Base-by-base conservation (phyloP, 495 filamentous ascomycete genomes). In the Friedmanniomyces endolithicus region DNA sequence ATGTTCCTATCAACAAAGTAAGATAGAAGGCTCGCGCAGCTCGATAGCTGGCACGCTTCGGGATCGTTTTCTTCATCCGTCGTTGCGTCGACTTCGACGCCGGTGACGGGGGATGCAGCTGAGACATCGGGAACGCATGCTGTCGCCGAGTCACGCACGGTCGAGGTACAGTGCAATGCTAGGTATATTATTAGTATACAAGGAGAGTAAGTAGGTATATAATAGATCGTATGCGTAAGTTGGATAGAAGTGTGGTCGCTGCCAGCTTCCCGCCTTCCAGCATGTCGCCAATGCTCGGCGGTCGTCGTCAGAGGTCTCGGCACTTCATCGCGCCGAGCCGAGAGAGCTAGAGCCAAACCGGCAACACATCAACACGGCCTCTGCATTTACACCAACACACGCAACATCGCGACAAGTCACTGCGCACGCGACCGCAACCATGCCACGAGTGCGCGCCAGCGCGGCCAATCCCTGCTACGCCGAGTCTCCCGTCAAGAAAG, bases 21-120 rank as follows among this genome's bases (percentile, higher is more conserved):
- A 69, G 58, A 39, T 61, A 64, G 53, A 71, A 71, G 24, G 68
- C 65, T 35, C 67, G 57, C 49, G 64, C 64, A 24, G 65, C 68
- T 19, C 59, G 59, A 24, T 51, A 62, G 31, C 48, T 50, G 17
- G n/a, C 2, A 6, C 39, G 33, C 23, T 50, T 31, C 27, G 40
- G 40, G 4, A 12, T 6, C 45, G 12, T 48, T 6, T 48, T 48
- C 45, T 31, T 52, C 50, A 22, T 52, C 50, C 16, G 17, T 12
- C 35, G 20, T 19, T 25, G 31, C 40, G 6, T 7, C 40, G 27
- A 14, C 44, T 22, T 22, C 24, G 41, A 20, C 1, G 44, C 25
- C 22, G 23, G 3, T 25, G 24, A 29, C 14, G 25, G 44, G 19
- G 52, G 24, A 16, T 12, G 24, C 3, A 16, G 16, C 16, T 41